Evolutionary conservation across 768 basidiomycete genomes (phyloP).

Genomic region (Leccinum subgranulosum): DNA sequence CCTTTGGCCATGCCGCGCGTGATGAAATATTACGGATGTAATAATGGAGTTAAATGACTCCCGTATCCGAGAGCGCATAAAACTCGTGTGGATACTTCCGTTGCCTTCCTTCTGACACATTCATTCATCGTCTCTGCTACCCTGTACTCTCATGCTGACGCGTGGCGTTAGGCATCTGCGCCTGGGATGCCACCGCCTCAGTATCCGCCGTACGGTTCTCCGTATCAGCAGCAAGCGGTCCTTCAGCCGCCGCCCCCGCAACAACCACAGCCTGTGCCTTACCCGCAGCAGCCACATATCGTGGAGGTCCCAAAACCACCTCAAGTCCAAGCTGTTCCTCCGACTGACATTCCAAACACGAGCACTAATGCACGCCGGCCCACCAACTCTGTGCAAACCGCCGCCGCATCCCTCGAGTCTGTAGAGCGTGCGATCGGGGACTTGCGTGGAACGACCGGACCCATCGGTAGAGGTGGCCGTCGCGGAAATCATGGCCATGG

Average conservation of each 20-base stretch:
- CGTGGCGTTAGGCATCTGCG: constrained; percentile 44
- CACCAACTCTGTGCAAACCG: constrained; percentile 60
- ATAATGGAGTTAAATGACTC: constrained; percentile 33
- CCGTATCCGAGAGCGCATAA: constrained; percentile 44
- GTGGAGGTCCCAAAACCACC: constrained; percentile 27
- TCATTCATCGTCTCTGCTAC: neutral
- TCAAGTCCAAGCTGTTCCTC: constrained; percentile 16
- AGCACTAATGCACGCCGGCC: constrained; percentile 30
- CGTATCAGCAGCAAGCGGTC: constrained; percentile 31
- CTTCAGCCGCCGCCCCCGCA: constrained; percentile 30
- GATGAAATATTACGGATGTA: constrained; percentile 49
- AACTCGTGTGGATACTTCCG: constrained; percentile 49
- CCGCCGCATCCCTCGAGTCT: constrained; percentile 71
- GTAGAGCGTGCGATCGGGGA: constrained; percentile 59
- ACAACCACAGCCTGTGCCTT: constrained; percentile 27
- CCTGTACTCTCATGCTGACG: constrained; percentile 8
- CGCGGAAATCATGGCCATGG: constrained; percentile 30
- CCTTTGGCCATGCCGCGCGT: constrained; percentile 8
- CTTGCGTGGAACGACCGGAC: constrained; percentile 38
- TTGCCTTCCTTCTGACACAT: constrained; percentile 58
- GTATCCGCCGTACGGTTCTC: constrained; percentile 29
- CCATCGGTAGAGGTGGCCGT: constrained; percentile 40
- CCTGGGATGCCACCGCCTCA: constrained; percentile 35
- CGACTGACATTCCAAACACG: constrained; percentile 24
- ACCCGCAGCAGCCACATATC: constrained; percentile 26